These are phyloP conservation scores for Metarhizium robertsii DNA, from an alignment of 2,329 filamentous ascomycete species.

Conservation along the genomic window DNA sequence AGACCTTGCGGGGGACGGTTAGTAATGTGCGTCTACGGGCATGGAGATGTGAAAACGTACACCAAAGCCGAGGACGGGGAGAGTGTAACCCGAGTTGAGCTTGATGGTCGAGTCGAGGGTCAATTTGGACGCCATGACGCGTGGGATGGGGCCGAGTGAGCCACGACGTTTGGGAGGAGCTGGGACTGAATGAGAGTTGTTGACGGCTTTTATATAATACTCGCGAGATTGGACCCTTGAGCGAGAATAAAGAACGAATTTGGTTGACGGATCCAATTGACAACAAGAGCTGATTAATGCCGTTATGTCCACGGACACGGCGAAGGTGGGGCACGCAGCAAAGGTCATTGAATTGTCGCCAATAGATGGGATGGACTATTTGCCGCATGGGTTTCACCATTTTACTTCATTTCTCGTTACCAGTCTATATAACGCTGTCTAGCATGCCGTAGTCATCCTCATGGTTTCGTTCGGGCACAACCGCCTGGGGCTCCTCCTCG, in stretches of 20 bases:
- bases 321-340: too few species aligned
- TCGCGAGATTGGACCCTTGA: too few species aligned
- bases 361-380: not conserved
- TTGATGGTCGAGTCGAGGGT: constrained; percentile 38
- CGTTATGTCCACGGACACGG: too few species aligned
- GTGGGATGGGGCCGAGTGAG: constrained; percentile 7
- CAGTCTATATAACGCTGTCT: constrained; percentile 23
- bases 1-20: constrained; percentile 29
- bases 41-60: constrained; percentile 25
- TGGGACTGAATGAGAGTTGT: not conserved
- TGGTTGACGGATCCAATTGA: too few species aligned
- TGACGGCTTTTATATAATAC: not conserved
- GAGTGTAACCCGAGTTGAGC: constrained; percentile 44
- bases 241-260: too few species aligned
- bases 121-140: constrained; percentile 36
- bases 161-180: constrained; percentile 2
- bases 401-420: not conserved
- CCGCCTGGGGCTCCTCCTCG: constrained; percentile 17
- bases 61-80: constrained; percentile 44
- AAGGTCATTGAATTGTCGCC: too few species aligned
- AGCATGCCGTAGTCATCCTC: constrained; percentile 21
- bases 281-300: too few species aligned
- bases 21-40: not conserved
- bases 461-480: constrained; percentile 9
- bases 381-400: not conserved